Percentiles rank a stretch among this genome's conserved stretches.
Evolutionary conservation across 768 basidiomycete species (phyloP).

Genomic region (Kwoniella pini): DNA sequence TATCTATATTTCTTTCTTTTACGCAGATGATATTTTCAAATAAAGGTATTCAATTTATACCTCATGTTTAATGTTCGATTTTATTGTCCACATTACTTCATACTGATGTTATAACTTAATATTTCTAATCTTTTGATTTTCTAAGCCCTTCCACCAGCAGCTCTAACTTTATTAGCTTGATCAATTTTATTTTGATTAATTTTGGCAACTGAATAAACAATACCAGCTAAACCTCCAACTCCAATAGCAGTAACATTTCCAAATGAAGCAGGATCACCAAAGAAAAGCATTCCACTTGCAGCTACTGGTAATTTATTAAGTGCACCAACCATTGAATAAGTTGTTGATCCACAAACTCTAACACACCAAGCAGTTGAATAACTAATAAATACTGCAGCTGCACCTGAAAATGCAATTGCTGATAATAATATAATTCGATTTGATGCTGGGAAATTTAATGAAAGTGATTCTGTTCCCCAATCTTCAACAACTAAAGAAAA

Average conservation of each 20-base stretch:
- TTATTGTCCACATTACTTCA: neutral
- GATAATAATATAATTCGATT: slow-evolving; percentile 75
- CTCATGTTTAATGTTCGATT: too few relatives aligned
- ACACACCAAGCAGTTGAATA: slow-evolving; percentile 99
- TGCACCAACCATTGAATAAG: slow-evolving; percentile 64
- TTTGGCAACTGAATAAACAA: slow-evolving; percentile 91
- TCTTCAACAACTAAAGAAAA: slow-evolving; percentile 84
- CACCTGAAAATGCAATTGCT: slow-evolving; percentile 92
- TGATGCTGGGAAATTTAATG: slow-evolving; percentile 81
- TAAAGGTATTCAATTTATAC: too few relatives aligned
- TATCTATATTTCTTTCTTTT: too few relatives aligned
- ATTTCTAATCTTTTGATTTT: neutral
- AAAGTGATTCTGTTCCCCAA: slow-evolving; percentile 78
- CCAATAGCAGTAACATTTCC: slow-evolving; percentile 85
- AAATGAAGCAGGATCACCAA: slow-evolving; percentile 77
- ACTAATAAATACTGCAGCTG: slow-evolving; percentile 93
- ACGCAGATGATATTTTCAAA: too few relatives aligned
- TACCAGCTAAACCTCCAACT: slow-evolving; percentile 85
- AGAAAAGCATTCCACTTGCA: slow-evolving; percentile 84
- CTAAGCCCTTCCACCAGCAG: slow-evolving; percentile 25
- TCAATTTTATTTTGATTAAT: slow-evolving; percentile 86
- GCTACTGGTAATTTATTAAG: slow-evolving; percentile 76
- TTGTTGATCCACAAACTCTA: slow-evolving; percentile 91
- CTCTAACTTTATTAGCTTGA: slow-evolving; percentile 54
- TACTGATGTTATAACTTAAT: neutral